These are phyloP conservation scores for Schwanniomyces sp. DNA, from an alignment of 805 yeast species.

Conservation along the genomic window DNA sequence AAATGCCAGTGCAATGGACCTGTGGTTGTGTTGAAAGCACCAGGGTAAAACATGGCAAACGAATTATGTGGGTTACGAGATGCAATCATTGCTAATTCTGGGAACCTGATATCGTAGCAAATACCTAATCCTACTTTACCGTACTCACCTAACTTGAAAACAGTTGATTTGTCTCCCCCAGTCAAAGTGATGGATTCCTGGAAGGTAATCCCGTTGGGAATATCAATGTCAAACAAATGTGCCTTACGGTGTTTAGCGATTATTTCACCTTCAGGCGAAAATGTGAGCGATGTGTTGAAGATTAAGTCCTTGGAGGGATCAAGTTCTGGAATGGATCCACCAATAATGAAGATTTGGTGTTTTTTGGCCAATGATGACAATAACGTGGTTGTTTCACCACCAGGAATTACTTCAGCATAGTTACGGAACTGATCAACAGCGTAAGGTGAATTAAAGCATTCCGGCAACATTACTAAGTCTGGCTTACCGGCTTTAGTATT, in stretches of 20 bases:
- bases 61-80: slow-evolving; percentile 58
- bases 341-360: slow-evolving; percentile 65
- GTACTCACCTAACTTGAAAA: slow-evolving; percentile 60
- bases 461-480: slow-evolving; percentile 85
- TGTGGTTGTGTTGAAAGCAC: slow-evolving; percentile 81
- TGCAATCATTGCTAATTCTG: slow-evolving; percentile 72
- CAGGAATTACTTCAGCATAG: slow-evolving; percentile 85
- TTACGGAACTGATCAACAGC: slow-evolving; percentile 81
- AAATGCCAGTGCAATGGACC: slow-evolving; percentile 85
- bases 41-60: slow-evolving; percentile 78
- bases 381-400: slow-evolving; percentile 64
- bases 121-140: slow-evolving; percentile 84
- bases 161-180: slow-evolving; percentile 82
- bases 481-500: slow-evolving; percentile 35
- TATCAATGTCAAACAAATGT: slow-evolving; percentile 85
- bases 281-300: slow-evolving; percentile 77
- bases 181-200: slow-evolving; percentile 74
- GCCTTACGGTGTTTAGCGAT: slow-evolving; percentile 85
- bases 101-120: slow-evolving; percentile 80
- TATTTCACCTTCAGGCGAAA: slow-evolving; percentile 67
- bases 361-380: slow-evolving; percentile 67
- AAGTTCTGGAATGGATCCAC: slow-evolving; percentile 91
- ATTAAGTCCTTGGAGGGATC: slow-evolving; percentile 49
- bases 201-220: slow-evolving; percentile 87
- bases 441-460: slow-evolving; percentile 95